Evolutionary conservation across 2,329 filamentous ascomycete genomes (phyloP).

Genomic region (Xylogone sp.): DNA sequence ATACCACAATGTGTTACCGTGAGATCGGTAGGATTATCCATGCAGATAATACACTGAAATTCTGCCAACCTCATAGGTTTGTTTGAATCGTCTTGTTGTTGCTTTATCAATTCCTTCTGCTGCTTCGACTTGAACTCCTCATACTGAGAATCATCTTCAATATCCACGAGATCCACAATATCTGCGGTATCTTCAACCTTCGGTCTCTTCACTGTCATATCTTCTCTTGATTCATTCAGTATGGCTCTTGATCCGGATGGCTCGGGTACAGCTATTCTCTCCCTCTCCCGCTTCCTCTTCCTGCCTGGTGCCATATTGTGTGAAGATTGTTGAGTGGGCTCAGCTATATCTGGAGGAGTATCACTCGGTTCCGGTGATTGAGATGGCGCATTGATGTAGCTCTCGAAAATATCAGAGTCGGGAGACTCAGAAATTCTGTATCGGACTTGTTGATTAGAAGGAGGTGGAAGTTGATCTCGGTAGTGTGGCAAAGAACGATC

Average conservation of each 20-base stretch:
- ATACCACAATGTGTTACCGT: constrained; percentile 66
- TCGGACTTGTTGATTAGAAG: constrained; percentile 16
- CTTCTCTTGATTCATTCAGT: background rate
- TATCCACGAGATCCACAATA: constrained; percentile 22
- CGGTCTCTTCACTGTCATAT: constrained; percentile 2
- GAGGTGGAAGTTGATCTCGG: constrained; percentile 10
- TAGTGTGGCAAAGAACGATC: constrained; percentile 1
- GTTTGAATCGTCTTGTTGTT: constrained; percentile 42
- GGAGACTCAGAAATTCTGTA: constrained; percentile 13
- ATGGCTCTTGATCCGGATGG: background rate
- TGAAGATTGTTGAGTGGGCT: constrained; percentile 22
- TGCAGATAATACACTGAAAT: constrained; percentile 65
- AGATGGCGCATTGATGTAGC: constrained; percentile 9
- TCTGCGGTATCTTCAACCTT: constrained; percentile 12
- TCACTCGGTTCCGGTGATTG: constrained; percentile 4
- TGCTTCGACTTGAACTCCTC: constrained; percentile 21
- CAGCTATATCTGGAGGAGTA: constrained; percentile 16
- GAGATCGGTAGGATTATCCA: constrained; percentile 55
- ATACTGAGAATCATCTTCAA: constrained; percentile 21
- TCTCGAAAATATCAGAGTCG: constrained; percentile 18
- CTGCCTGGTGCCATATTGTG: constrained; percentile 11
- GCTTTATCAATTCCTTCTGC: constrained; percentile 23
- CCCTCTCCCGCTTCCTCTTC: constrained; percentile 20
- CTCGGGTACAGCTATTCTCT: constrained; percentile 4
- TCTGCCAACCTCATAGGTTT: constrained; percentile 46